These are phyloP conservation scores for Talaromyces sp. DNA, from an alignment of 2,329 filamentous ascomycete genomes.

Conservation along the genomic window DNA sequence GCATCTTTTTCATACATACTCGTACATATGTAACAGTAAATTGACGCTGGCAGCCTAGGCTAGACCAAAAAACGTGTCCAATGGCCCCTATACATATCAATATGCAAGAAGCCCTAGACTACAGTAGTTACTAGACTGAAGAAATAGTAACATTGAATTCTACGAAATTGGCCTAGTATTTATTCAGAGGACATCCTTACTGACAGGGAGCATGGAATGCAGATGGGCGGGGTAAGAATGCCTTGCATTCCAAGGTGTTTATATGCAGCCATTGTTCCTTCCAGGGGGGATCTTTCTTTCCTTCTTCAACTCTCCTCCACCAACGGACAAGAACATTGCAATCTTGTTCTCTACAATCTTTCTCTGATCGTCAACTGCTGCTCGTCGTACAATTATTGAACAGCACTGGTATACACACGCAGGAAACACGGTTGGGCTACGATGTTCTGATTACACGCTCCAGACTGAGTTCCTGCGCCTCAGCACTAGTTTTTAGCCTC, in stretches of 20 bases:
- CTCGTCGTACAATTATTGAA: neutral
- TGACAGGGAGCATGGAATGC: constrained; percentile 1
- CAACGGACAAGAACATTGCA: neutral
- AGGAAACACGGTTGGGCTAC: neutral
- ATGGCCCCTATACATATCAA: neutral
- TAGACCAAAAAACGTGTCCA: neutral
- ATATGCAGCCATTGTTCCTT: neutral
- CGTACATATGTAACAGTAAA: too few relatives aligned
- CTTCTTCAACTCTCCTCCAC: neutral
- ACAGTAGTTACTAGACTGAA: neutral
- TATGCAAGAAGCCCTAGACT: neutral
- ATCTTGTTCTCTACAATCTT: neutral
- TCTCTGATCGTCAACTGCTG: neutral
- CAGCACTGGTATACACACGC: neutral
- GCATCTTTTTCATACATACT: neutral
- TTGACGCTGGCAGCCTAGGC: neutral
- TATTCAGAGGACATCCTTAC: neutral
- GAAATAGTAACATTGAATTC: neutral
- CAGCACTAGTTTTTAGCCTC: constrained; percentile 1
- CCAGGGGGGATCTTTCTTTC: neutral
- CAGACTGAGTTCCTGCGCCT: neutral
- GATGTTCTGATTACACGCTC: constrained; percentile 1
- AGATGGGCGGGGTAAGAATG: constrained; percentile 4
- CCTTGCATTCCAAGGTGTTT: neutral
- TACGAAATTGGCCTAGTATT: neutral